Evolutionary conservation across 495 filamentous ascomycete genomes (phyloP), one percentile per base, ranked within the genome.

Genomic region (Terfezia claveryi): DNA sequence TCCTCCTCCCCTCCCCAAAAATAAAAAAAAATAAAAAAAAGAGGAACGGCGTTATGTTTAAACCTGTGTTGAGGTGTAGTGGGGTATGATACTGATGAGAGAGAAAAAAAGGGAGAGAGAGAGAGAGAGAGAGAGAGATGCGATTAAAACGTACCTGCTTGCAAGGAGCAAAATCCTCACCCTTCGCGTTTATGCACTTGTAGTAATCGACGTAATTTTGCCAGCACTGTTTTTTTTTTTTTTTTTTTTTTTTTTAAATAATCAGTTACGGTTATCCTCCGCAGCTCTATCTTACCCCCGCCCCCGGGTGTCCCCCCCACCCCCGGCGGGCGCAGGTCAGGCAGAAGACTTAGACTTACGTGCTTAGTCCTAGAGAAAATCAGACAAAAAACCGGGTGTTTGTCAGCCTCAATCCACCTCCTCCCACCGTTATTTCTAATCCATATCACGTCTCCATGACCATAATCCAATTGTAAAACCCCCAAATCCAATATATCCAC

Each of bases 141-240:
- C 2, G 16, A 44, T 51, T n/a, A 57, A 32, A 36, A 50, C 63
- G 53, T 80, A 93, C 88, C 78, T 98, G 92, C 67, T 80, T 82
- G 82, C 92, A 99, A 52, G 92, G 92, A 59, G 83, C 79, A 70
- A 96, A 99, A 68, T 96, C 92, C 74, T 99, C 92, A 70, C 92
- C 92, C 79, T 96, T 96, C 69, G 88, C 89, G 68, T 83, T 73
- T 70, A 93, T 82, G 74, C 92, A 99, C 78, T 96, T 99, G 80
- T 99, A 81, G 78, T 99, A 96, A 73, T 99, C 92, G 76, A 99
- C 92, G 73, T 99, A 99, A 50, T 64, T 64, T 57, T 64, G 62
- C 62, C 62, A 64, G 50, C 62, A 64, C 62, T 64, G 50, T 55
- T 37, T 52, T 46, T 20, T 20, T 20, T 46, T 46, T 16, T 1